Evolutionary conservation across 106 monocot genomes (phyloP).

Genomic region (Dactylorhiza incarnata): DNA sequence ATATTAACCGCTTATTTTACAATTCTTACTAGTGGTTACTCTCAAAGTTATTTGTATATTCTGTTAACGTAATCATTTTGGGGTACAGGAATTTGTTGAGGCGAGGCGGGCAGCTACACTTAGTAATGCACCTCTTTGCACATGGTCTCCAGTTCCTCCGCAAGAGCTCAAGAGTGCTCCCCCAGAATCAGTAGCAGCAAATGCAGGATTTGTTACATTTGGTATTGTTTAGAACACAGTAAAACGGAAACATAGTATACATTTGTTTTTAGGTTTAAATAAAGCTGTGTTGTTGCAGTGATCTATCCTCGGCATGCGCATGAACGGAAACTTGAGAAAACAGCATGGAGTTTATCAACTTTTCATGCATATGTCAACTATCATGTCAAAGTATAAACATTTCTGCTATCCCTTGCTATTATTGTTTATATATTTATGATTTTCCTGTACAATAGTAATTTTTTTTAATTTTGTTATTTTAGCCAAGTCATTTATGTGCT

Average conservation of each 20-base stretch:
- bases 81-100: slow-evolving; percentile 79
- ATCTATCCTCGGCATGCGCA: slow-evolving; percentile 77
- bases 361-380: slow-evolving; percentile 99
- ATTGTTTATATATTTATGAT: neutral
- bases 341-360: slow-evolving; percentile 86
- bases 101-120: slow-evolving; percentile 70
- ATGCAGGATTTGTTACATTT: slow-evolving; percentile 97
- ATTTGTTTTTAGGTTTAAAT: slow-evolving; percentile 6
- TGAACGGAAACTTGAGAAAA: slow-evolving; percentile 69
- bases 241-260: neutral
- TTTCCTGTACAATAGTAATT: neutral
- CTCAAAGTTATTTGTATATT: slow-evolving; percentile 2
- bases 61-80: neutral
- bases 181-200: slow-evolving; percentile 53
- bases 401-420: neutral
- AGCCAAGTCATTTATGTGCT: neutral
- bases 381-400: slow-evolving; percentile 70
- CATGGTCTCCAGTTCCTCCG: slow-evolving; percentile 79
- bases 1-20: neutral
- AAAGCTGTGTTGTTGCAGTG: slow-evolving; percentile 31
- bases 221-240: slow-evolving; percentile 35
- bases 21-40: neutral
- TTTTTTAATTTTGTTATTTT: slow-evolving; percentile 2
- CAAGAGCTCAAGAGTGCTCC: slow-evolving; percentile 69
- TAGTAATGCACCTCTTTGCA: slow-evolving; percentile 83